Conservation (phyloP, 1,139 yeast species). For the Saccharomyces hybrid region DNA sequence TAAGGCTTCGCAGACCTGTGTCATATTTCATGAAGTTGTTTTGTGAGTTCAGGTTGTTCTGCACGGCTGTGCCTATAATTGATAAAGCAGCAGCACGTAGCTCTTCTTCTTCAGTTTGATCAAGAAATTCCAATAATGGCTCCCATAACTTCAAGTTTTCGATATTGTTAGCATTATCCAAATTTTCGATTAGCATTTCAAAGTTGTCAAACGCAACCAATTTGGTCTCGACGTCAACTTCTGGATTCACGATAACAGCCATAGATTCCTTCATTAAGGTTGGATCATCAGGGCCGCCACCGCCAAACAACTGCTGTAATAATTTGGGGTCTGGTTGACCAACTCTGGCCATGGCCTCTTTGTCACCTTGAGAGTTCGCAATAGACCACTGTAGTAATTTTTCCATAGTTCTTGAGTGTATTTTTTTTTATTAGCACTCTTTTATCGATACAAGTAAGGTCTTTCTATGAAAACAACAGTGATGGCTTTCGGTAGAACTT, state of each 20-base stretch:
- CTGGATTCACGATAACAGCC: slow-evolving; percentile 53
- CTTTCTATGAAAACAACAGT: background rate
- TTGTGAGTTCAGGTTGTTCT: slow-evolving; percentile 75
- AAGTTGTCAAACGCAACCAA: slow-evolving; percentile 80
- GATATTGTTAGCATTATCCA: slow-evolving; percentile 91
- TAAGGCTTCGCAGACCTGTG: slow-evolving; percentile 42
- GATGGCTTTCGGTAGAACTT: background rate
- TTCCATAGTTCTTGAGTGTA: slow-evolving; percentile 48
- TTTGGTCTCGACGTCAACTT: slow-evolving; percentile 54
- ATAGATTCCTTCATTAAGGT: slow-evolving; percentile 73
- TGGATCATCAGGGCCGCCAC: slow-evolving; percentile 70
- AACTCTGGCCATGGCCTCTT: slow-evolving; percentile 50
- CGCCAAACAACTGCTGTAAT: slow-evolving; percentile 71
- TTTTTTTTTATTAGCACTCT: background rate
- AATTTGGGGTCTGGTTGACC: slow-evolving; percentile 74
- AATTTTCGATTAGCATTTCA: slow-evolving; percentile 87
- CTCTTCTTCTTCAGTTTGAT: slow-evolving; percentile 35
- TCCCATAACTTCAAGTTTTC: slow-evolving; percentile 81
- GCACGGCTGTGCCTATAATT: slow-evolving; percentile 84
- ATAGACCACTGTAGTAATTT: slow-evolving; percentile 87
- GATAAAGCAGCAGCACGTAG: slow-evolving; percentile 59
- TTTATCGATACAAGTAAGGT: background rate
- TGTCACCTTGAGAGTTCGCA: slow-evolving; percentile 64
- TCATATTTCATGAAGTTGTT: slow-evolving; percentile 49
- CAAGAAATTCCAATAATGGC: slow-evolving; percentile 47